Conservation (phyloP, 306 rosid genomes). For the Quercus cerris region DNA sequence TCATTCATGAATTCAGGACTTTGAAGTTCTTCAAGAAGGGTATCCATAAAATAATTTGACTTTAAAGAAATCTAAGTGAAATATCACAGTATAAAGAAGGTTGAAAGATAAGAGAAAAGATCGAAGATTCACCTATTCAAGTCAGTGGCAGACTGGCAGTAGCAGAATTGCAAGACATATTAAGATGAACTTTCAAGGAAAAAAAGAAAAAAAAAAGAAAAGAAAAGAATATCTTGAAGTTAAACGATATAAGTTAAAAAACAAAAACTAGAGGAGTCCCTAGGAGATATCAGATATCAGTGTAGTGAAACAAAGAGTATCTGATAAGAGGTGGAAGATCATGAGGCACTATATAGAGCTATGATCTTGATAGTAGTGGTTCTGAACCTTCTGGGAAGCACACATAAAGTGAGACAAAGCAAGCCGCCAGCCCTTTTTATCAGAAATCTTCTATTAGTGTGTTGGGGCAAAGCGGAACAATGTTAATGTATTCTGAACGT, state of each 20-base stretch:
- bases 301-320: not conserved
- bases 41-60: slow-evolving; percentile 27
- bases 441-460: not conserved
- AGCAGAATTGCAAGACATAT: not conserved
- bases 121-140: not conserved
- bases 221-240: not conserved
- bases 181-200: not conserved
- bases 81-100: not conserved
- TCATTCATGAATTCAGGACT: slow-evolving; percentile 24
- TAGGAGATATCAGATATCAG: not conserved
- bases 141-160: too few species aligned
- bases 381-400: slow-evolving; percentile 32
- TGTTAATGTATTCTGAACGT: not conserved
- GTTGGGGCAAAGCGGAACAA: not conserved
- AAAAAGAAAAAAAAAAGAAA: not conserved
- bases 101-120: not conserved
- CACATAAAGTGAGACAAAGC: not conserved
- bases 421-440: slow-evolving; percentile 20
- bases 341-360: not conserved
- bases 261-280: not conserved
- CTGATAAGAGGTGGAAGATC: not conserved
- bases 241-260: not conserved
- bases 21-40: slow-evolving; percentile 28
- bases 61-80: not conserved
- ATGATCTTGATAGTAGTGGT: not conserved